Conservation (phyloP, 371 early-diverging fungal species). For the Chytridiales sp. region DNA sequence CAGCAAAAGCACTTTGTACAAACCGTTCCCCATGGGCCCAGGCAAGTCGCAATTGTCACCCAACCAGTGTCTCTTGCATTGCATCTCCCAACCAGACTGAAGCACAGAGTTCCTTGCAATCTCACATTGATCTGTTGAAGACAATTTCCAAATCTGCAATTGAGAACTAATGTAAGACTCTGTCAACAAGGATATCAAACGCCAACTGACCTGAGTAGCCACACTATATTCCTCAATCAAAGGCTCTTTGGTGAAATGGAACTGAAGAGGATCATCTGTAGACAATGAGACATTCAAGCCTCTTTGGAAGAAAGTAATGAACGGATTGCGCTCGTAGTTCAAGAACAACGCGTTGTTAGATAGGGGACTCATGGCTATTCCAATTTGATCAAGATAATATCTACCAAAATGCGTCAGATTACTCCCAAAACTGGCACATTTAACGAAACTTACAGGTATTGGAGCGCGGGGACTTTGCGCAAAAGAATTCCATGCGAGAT, state of each 20-base stretch:
- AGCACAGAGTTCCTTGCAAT: slow-evolving; percentile 92
- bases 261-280: slow-evolving; percentile 98
- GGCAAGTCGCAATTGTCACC: slow-evolving; percentile 76
- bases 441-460: slow-evolving; percentile 72
- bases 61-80: slow-evolving; percentile 92
- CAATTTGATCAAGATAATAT: slow-evolving; percentile 93
- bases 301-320: slow-evolving; percentile 90
- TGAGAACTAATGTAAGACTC: neutral
- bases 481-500: slow-evolving; percentile 97
- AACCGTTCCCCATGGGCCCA: slow-evolving; percentile 81
- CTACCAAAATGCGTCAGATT: neutral
- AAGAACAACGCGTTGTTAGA: slow-evolving; percentile 98
- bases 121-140: slow-evolving; percentile 96
- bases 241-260: slow-evolving; percentile 98
- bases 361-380: slow-evolving; percentile 98
- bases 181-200: slow-evolving; percentile 4
- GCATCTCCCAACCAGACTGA: slow-evolving; percentile 91
- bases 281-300: slow-evolving; percentile 95
- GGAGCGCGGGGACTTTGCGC: slow-evolving; percentile 94
- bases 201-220: slow-evolving; percentile 76
- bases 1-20: neutral
- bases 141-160: slow-evolving; percentile 93
- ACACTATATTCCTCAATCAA: slow-evolving; percentile 98
- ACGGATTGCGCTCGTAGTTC: slow-evolving; percentile 95
- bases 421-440: neutral